Conservation (phyloP, 2,329 filamentous ascomycete genomes). For the Sporothrix sp. region DNA sequence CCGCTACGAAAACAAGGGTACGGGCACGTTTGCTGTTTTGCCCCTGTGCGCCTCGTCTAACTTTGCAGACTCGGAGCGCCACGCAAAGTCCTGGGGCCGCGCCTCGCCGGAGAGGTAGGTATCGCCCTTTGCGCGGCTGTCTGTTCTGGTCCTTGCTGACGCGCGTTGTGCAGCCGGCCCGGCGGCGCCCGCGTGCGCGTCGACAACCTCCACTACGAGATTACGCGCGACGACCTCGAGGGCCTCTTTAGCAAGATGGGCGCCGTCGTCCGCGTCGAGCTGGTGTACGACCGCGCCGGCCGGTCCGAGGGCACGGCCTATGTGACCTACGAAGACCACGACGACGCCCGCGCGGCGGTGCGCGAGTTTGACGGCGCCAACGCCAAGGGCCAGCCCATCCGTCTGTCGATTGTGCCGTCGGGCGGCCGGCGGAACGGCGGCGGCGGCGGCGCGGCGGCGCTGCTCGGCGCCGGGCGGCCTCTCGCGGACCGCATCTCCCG, state of each 20-base stretch:
- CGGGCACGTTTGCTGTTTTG: no score
- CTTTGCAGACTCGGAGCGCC: neutral
- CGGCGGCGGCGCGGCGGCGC: slow-evolving; percentile 46
- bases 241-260: slow-evolving; percentile 75
- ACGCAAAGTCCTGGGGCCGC: slow-evolving; percentile 3
- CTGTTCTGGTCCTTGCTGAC: neutral
- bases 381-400: slow-evolving; percentile 80
- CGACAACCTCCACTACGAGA: slow-evolving; percentile 86
- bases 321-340: slow-evolving; percentile 63
- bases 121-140: neutral
- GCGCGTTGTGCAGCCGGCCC: neutral
- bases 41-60: neutral
- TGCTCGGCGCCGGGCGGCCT: slow-evolving; percentile 45
- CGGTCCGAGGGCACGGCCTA: slow-evolving; percentile 78
- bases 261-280: slow-evolving; percentile 54
- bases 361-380: slow-evolving; percentile 82
- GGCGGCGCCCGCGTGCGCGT: slow-evolving; percentile 64
- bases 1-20: slow-evolving; percentile 68
- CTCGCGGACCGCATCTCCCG: slow-evolving; percentile 52
- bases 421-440: slow-evolving; percentile 30
- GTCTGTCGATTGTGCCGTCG: slow-evolving; percentile 53
- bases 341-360: slow-evolving; percentile 66
- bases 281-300: slow-evolving; percentile 79
- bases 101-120: slow-evolving; percentile 9
- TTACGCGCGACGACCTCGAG: slow-evolving; percentile 77